These are phyloP conservation scores for Epichloe uncinata DNA, from an alignment of 2,329 filamentous ascomycete genomes.

Conservation along the genomic window DNA sequence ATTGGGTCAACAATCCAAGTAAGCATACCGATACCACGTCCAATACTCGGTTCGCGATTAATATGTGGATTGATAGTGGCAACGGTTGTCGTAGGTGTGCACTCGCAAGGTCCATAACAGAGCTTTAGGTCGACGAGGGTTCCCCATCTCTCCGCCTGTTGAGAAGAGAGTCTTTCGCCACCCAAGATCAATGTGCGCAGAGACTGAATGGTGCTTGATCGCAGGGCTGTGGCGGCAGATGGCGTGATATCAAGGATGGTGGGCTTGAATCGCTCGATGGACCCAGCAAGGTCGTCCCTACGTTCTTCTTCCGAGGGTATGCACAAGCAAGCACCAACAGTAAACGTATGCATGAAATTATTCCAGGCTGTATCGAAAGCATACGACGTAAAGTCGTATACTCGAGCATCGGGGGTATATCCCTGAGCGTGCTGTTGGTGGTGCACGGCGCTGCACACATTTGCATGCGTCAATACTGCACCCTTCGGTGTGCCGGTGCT, in stretches of 20 bases:
- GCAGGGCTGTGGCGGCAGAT: background rate
- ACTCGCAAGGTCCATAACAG: slow-evolving; percentile 12
- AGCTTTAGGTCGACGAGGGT: background rate
- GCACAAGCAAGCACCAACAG: slow-evolving; percentile 7
- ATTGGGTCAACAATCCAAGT: slow-evolving; percentile 18
- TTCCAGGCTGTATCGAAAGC: slow-evolving; percentile 5
- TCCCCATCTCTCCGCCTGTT: background rate
- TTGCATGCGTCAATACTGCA: slow-evolving; percentile 11
- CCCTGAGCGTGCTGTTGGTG: slow-evolving; percentile 9
- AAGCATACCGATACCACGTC: background rate
- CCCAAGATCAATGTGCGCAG: slow-evolving; percentile 1
- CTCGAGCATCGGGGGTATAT: slow-evolving; percentile 8
- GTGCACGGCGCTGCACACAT: slow-evolving; percentile 10
- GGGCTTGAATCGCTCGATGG: slow-evolving; percentile 3
- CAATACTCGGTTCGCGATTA: slow-evolving; percentile 1
- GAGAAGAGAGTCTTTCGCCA: background rate
- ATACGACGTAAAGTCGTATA: slow-evolving; percentile 8
- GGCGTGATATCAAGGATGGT: slow-evolving; percentile 4
- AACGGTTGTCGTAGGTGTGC: slow-evolving; percentile 3
- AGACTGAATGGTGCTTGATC: background rate
- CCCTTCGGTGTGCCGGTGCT: slow-evolving; percentile 15
- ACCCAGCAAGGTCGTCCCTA: slow-evolving; percentile 3
- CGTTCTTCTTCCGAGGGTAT: slow-evolving; percentile 8
- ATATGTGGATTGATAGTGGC: background rate
- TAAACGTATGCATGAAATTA: slow-evolving; percentile 3